Evolutionary conservation across 2,329 filamentous ascomycete genomes (phyloP).

Genomic region (Lasiodiplodia sp.): DNA sequence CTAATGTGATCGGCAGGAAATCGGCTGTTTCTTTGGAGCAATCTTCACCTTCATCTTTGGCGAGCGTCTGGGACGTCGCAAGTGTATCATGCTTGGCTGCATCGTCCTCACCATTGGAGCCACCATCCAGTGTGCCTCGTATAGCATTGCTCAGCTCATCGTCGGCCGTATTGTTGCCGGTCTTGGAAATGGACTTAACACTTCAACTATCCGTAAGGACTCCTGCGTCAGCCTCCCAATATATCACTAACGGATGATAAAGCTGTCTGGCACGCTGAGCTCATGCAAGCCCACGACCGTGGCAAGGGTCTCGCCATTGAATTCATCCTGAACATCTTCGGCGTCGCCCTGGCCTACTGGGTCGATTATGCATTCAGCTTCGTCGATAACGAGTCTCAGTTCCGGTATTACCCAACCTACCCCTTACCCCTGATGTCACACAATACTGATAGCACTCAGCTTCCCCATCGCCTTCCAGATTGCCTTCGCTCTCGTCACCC

Average conservation of each 20-base stretch:
- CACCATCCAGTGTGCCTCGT: slow-evolving; percentile 57
- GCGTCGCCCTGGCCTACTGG: slow-evolving; percentile 52
- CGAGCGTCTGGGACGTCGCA: slow-evolving; percentile 57
- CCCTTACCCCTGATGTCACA: slow-evolving; percentile 43
- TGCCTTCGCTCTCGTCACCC: slow-evolving; percentile 49
- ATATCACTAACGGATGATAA: slow-evolving; percentile 39
- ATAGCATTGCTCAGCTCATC: slow-evolving; percentile 57
- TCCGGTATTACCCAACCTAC: not conserved
- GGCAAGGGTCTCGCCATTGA: slow-evolving; percentile 58
- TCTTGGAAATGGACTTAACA: slow-evolving; percentile 53
- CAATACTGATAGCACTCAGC: slow-evolving; percentile 46
- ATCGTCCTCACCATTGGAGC: slow-evolving; percentile 59
- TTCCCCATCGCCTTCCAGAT: slow-evolving; percentile 56
- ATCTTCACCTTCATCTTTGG: slow-evolving; percentile 57
- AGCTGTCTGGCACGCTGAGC: slow-evolving; percentile 61
- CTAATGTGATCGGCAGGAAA: slow-evolving; percentile 8
- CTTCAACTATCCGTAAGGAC: slow-evolving; percentile 52
- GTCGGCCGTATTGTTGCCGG: slow-evolving; percentile 56
- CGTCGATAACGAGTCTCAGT: slow-evolving; percentile 46
- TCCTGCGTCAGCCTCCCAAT: not conserved
- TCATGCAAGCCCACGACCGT: slow-evolving; percentile 49
- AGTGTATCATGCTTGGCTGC: slow-evolving; percentile 56
- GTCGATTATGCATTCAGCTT: slow-evolving; percentile 50
- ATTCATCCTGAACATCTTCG: slow-evolving; percentile 48
- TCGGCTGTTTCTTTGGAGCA: slow-evolving; percentile 53